Percentiles rank a stretch among this genome's conserved stretches.
phyloP scores from a whole-genome alignment of 2,329 filamentous ascomycete genomes.

The Penicillium sp. region DNA sequence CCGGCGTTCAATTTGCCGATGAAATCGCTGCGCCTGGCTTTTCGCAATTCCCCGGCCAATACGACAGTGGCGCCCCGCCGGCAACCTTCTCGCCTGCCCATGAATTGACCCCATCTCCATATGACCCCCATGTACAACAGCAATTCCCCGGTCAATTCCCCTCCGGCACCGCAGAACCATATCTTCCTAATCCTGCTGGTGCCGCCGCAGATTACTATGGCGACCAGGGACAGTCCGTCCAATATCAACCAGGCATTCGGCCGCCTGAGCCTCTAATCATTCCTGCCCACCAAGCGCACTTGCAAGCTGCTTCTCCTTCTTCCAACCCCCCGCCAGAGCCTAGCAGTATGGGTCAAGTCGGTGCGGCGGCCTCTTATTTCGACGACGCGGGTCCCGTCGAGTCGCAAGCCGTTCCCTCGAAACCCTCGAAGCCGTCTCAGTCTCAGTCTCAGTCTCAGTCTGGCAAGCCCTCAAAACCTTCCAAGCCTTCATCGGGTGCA shows the following conservation, averaged over 20 bases:
- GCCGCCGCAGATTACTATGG: constrained; percentile 66
- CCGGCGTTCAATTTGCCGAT: constrained; percentile 33
- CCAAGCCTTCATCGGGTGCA: constrained; percentile 33
- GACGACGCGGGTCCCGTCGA: constrained; percentile 26
- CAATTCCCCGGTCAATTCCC: constrained; percentile 66
- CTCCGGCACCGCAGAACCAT: constrained; percentile 49
- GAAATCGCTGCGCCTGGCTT: constrained; percentile 37
- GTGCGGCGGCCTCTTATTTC: constrained; percentile 63
- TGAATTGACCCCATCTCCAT: constrained; percentile 29
- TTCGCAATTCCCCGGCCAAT: constrained; percentile 40
- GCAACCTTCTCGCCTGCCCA: constrained; percentile 26
- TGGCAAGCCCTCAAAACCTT: constrained; percentile 27
- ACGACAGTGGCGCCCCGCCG: constrained; percentile 27
- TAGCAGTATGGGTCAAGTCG: constrained; percentile 51
- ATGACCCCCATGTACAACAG: constrained; percentile 56
- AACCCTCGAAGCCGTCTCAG: constrained; percentile 31
- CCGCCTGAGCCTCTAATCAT: constrained; percentile 58
- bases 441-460: constrained; percentile 34
- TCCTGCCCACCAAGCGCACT: constrained; percentile 59
- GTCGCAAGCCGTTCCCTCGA: constrained; percentile 22
- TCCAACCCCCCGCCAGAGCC: constrained; percentile 63
- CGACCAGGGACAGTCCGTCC: constrained; percentile 65
- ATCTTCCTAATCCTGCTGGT: constrained; percentile 55
- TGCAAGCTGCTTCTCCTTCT: constrained; percentile 56
- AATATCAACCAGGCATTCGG: constrained; percentile 63